Evolutionary conservation across 1,139 yeast genomes (phyloP).

Genomic region (Candida neerlandica): DNA sequence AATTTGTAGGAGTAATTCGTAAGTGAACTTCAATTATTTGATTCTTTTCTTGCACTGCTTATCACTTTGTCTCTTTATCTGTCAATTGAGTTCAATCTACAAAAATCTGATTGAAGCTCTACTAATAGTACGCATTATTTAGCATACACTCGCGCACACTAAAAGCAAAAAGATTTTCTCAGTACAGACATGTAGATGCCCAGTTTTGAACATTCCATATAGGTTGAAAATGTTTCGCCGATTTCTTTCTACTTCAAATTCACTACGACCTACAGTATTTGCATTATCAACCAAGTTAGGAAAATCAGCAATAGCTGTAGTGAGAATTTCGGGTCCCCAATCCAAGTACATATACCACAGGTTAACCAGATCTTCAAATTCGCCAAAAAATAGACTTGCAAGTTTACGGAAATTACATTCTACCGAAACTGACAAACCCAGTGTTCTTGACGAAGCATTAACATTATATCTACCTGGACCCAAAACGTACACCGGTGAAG

Average conservation of each 20-base stretch:
- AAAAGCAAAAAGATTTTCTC: no score
- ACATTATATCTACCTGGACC: constrained; percentile 73
- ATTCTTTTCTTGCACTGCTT: no score
- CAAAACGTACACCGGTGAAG: constrained; percentile 92
- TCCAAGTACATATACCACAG: constrained; percentile 45
- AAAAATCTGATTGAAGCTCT: no score
- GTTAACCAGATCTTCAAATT: constrained; percentile 44
- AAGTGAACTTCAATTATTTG: no score
- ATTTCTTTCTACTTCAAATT: constrained; percentile 2
- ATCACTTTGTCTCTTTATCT: no score
- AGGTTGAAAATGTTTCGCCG: neutral
- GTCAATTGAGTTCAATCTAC: no score
- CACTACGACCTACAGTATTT: constrained; percentile 66
- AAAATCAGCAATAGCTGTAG: constrained; percentile 83
- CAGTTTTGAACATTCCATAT: no score
- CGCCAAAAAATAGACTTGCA: constrained; percentile 57
- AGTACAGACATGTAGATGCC: no score
- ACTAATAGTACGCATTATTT: no score
- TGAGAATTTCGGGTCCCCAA: constrained; percentile 78
- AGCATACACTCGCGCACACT: no score
- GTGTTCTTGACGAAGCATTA: constrained; percentile 74
- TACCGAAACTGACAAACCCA: constrained; percentile 7
- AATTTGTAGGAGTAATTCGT: no score
- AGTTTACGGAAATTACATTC: constrained; percentile 55
- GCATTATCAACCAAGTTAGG: constrained; percentile 87